Conservation (phyloP, 2,329 filamentous ascomycete genomes). For the Penicillium thymicola region DNA sequence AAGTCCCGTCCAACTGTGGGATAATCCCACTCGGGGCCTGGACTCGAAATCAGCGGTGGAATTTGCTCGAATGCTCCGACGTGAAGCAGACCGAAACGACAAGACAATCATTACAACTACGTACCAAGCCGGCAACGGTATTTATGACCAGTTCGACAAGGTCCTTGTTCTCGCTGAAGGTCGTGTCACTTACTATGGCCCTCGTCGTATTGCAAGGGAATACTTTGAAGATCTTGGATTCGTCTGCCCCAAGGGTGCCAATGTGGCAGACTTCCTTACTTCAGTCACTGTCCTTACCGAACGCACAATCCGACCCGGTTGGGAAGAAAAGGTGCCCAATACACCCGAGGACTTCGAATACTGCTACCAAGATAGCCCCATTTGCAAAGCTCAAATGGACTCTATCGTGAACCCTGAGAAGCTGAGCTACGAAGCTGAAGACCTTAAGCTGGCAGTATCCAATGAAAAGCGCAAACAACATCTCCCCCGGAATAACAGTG, state of each 20-base stretch:
- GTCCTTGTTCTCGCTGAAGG: constrained; percentile 64
- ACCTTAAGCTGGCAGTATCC: constrained; percentile 28
- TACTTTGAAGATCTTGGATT: constrained; percentile 67
- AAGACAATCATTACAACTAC: constrained; percentile 60
- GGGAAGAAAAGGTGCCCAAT: constrained; percentile 31
- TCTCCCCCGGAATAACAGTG: constrained; percentile 29
- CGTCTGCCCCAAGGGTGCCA: constrained; percentile 58
- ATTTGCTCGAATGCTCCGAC: constrained; percentile 56
- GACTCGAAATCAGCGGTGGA: constrained; percentile 63
- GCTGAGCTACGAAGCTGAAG: constrained; percentile 28
- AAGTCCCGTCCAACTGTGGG: constrained; percentile 60
- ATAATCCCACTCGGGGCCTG: constrained; percentile 63
- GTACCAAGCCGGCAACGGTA: constrained; percentile 67
- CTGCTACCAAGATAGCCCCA: constrained; percentile 50
- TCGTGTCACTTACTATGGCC: constrained; percentile 62
- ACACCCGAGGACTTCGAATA: constrained; percentile 45
- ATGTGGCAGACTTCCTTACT: constrained; percentile 63
- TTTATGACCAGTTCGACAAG: constrained; percentile 67
- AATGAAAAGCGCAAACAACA: constrained; percentile 33
- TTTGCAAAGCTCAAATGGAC: constrained; percentile 50
- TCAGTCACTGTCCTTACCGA: constrained; percentile 58
- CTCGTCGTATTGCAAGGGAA: constrained; percentile 52
- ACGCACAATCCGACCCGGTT: constrained; percentile 37
- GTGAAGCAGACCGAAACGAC: constrained; percentile 58
- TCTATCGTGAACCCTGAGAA: constrained; percentile 41